A percentile compares a stretch with the other conserved stretches of the same genome.
These are phyloP conservation scores for Lactarius deliciosus DNA, from an alignment of 768 basidiomycete species.

Conservation along the genomic window DNA sequence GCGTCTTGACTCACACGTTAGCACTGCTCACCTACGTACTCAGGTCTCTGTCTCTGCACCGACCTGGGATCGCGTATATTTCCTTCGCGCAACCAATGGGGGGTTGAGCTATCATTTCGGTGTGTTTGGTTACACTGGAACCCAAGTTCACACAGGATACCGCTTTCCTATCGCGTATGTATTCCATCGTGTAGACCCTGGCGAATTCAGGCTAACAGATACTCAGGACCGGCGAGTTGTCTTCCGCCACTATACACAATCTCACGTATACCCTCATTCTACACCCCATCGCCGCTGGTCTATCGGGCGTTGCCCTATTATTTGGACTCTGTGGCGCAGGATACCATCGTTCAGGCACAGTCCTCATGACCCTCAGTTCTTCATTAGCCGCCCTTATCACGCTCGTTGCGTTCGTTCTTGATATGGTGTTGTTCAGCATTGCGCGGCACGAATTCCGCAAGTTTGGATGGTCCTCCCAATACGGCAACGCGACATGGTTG, in stretches of 20 bases:
- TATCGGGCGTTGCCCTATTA: conserved; percentile 62
- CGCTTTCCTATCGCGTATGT: conserved; percentile 51
- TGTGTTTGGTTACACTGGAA: conserved; percentile 75
- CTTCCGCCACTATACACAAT: conserved; percentile 57
- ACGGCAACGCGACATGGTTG: conserved; percentile 83
- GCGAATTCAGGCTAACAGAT: conserved; percentile 10
- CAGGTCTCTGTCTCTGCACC: conserved; percentile 73
- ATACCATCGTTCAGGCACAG: conserved; percentile 69
- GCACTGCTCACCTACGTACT: conserved; percentile 8
- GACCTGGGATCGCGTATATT: conserved; percentile 70
- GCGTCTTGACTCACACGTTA: conserved; percentile 10
- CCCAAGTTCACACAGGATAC: conserved; percentile 57
- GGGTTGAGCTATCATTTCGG: conserved; percentile 55
- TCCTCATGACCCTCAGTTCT: conserved; percentile 71
- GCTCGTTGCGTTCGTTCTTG: conserved; percentile 70
- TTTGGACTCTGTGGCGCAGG: conserved; percentile 65
- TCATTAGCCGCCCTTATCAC: conserved; percentile 66
- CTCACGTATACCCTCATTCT: conserved; percentile 74
- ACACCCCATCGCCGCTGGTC: conserved; percentile 75
- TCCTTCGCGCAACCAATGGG: conserved; percentile 53
- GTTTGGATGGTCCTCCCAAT: conserved; percentile 49
- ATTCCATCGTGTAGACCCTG: not conserved
- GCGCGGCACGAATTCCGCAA: conserved; percentile 57
- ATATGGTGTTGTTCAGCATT: conserved; percentile 79
- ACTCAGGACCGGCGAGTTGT: conserved; percentile 45